Conservation (phyloP, 2,329 filamentous ascomycete genomes). For the Colletotrichum orbiculare region DNA sequence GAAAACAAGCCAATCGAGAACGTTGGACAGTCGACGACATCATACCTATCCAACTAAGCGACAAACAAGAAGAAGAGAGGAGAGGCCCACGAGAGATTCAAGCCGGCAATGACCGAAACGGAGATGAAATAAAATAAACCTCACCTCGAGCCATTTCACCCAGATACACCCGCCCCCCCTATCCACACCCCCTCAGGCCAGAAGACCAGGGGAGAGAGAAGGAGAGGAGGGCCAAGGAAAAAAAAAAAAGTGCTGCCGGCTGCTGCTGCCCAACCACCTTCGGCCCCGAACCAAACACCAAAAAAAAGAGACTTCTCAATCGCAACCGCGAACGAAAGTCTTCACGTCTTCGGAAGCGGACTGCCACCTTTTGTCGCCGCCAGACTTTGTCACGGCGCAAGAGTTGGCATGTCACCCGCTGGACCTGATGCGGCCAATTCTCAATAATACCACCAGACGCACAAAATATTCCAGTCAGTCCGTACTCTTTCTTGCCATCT, state of each 20-base stretch:
- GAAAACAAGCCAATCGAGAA: not conserved
- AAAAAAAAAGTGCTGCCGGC: slow-evolving; percentile 18
- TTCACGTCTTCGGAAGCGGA: slow-evolving; percentile 27
- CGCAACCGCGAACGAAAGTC: slow-evolving; percentile 33
- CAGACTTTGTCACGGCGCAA: slow-evolving; percentile 3
- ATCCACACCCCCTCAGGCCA: slow-evolving; percentile 13
- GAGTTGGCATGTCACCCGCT: slow-evolving; percentile 1
- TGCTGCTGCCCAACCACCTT: slow-evolving; percentile 35
- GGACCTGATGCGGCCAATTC: slow-evolving; percentile 23
- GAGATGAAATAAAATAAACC: slow-evolving; percentile 7
- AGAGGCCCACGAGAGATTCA: not conserved
- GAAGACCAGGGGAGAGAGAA: not conserved
- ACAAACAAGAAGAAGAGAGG: not conserved
- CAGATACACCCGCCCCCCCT: slow-evolving; percentile 12
- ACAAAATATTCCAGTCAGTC: slow-evolving; percentile 23
- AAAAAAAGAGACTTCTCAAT: slow-evolving; percentile 36
- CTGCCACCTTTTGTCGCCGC: slow-evolving; percentile 26
- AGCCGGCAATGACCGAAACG: slow-evolving; percentile 1
- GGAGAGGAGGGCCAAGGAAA: not conserved
- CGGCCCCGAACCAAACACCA: slow-evolving; percentile 15
- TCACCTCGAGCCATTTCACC: slow-evolving; percentile 8
- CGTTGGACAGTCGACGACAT: too few relatives aligned
- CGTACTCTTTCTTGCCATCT: slow-evolving; percentile 1
- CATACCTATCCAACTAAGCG: not conserved
- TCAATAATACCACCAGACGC: slow-evolving; percentile 27